A percentile compares a stretch with the other conserved stretches of the same genome.
Conservation (phyloP, 1,284 basidiomycete genomes). For the Cutaneotrichosporon dermatis region DNA sequence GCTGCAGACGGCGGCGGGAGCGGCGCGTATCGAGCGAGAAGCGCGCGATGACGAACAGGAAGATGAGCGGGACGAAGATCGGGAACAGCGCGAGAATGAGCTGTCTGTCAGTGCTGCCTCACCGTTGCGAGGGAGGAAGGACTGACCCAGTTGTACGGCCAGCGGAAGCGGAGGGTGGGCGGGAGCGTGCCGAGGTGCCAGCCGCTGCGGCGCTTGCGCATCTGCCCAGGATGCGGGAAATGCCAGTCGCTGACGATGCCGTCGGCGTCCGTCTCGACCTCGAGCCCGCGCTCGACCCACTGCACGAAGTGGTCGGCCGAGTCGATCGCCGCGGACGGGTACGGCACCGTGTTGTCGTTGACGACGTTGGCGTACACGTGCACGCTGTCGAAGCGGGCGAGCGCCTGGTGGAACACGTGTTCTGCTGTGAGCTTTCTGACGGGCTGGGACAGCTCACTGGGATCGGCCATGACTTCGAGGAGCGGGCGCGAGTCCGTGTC, state of each 20-base stretch:
- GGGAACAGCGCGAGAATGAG: slow-evolving; percentile 67
- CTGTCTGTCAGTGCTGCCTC: too few species aligned
- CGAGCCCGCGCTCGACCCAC: slow-evolving; percentile 57
- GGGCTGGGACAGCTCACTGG: slow-evolving; percentile 53
- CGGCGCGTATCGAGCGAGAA: slow-evolving; percentile 32
- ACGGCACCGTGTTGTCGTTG: slow-evolving; percentile 76
- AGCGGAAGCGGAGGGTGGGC: slow-evolving; percentile 60
- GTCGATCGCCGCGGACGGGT: slow-evolving; percentile 70
- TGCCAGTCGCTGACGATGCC: slow-evolving; percentile 22
- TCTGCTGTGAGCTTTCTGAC: slow-evolving; percentile 50
- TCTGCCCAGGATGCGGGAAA: slow-evolving; percentile 6
- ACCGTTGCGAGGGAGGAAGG: too few species aligned
- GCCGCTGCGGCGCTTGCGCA: slow-evolving; percentile 12
- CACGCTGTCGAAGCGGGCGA: slow-evolving; percentile 64
- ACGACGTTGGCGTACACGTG: slow-evolving; percentile 80
- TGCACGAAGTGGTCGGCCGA: slow-evolving; percentile 63
- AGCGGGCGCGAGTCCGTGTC: slow-evolving; percentile 61
- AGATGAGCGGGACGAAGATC: slow-evolving; percentile 47
- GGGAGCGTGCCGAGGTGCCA: slow-evolving; percentile 53
- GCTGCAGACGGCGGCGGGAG: slow-evolving; percentile 31
- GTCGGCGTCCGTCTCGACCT: slow-evolving; percentile 55
- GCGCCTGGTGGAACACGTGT: slow-evolving; percentile 69
- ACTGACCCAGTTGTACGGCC: slow-evolving; percentile 61
- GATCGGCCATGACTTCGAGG: slow-evolving; percentile 79
- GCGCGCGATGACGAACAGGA: slow-evolving; percentile 46